These are phyloP conservation scores for Flaveria brownii DNA, from an alignment of 129 eudicot species.

Conservation along the genomic window DNA sequence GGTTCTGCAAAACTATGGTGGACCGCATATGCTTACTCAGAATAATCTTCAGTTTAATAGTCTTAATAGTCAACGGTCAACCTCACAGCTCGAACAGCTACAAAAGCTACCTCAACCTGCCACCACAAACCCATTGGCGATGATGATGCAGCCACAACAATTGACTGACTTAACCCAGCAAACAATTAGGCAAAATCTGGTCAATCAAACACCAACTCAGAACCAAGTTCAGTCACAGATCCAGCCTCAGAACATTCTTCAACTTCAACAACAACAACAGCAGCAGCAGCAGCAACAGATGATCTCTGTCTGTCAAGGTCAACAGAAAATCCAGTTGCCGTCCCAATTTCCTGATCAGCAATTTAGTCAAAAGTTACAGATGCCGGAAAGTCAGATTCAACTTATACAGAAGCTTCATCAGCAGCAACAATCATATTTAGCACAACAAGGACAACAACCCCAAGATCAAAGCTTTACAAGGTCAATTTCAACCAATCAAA, in stretches of 20 bases:
- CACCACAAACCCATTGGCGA: conserved; percentile 48
- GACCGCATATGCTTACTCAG: conserved; percentile 60
- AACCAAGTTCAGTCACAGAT: conserved; percentile 64
- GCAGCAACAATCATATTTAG: conserved; percentile 67
- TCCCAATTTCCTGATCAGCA: conserved; percentile 55
- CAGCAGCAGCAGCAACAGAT: conserved; percentile 30
- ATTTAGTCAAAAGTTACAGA: conserved; percentile 50
- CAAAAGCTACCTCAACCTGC: conserved; percentile 58
- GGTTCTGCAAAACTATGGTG: conserved; percentile 54
- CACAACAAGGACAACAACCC: conserved; percentile 51
- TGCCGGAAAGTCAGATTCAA: conserved; percentile 70
- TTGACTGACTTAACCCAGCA: conserved; percentile 56
- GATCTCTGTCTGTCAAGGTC: conserved; percentile 46
- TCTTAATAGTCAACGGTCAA: conserved; percentile 57
- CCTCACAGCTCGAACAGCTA: conserved; percentile 60
- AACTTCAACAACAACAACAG: conserved; percentile 36
- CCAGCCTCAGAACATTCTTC: conserved; percentile 53
- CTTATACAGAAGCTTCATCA: conserved; percentile 80
- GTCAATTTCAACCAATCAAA: conserved; percentile 49
- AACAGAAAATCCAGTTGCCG: conserved; percentile 50
- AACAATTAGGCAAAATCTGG: conserved; percentile 47
- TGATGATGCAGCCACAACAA: conserved; percentile 72
- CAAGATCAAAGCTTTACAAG: conserved; percentile 64
- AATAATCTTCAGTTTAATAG: conserved; percentile 58
- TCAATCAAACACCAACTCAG: conserved; percentile 45